phyloP scores from a whole-genome alignment of 768 basidiomycete species.

The Suillus alpinus region DNA sequence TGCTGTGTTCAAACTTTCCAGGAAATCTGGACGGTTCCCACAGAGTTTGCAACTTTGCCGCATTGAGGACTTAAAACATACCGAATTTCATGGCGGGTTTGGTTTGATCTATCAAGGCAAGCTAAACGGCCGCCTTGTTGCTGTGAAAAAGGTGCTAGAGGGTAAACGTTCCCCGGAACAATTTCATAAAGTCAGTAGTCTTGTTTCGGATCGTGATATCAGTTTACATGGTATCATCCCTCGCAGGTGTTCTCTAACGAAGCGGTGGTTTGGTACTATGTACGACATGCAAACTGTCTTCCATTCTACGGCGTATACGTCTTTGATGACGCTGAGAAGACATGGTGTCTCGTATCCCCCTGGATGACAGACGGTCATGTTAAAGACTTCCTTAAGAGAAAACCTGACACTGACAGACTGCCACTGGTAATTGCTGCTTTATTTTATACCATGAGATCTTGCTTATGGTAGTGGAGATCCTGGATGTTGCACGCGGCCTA shows the following conservation, averaged over 20 bases:
- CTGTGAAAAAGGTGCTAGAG: slow-evolving; percentile 21
- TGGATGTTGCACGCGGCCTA: slow-evolving; percentile 43
- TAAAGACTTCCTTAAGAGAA: slow-evolving; percentile 23
- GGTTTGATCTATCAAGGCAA: slow-evolving; percentile 20
- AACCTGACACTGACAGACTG: slow-evolving; percentile 23
- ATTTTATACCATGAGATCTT: background rate
- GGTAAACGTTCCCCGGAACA: background rate
- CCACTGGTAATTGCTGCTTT: slow-evolving; percentile 27
- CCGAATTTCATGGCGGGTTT: slow-evolving; percentile 18
- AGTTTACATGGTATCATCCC: background rate
- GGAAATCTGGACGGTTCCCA: slow-evolving; percentile 18
- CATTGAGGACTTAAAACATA: slow-evolving; percentile 8
- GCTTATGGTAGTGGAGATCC: slow-evolving; percentile 28
- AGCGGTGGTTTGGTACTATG: slow-evolving; percentile 32
- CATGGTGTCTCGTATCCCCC: slow-evolving; percentile 34
- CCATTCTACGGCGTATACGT: slow-evolving; percentile 33
- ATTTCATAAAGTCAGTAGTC: slow-evolving; percentile 18
- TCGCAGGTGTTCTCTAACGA: slow-evolving; percentile 28
- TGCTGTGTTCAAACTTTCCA: slow-evolving; percentile 19
- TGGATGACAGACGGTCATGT: slow-evolving; percentile 38
- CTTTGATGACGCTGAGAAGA: slow-evolving; percentile 2
- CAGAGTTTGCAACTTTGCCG: slow-evolving; percentile 10
- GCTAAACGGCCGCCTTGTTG: slow-evolving; percentile 21
- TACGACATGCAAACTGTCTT: slow-evolving; percentile 34
- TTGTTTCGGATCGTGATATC: background rate